Base-by-base conservation (phyloP, 768 basidiomycete genomes). In the Collybiopsis luxurians region DNA sequence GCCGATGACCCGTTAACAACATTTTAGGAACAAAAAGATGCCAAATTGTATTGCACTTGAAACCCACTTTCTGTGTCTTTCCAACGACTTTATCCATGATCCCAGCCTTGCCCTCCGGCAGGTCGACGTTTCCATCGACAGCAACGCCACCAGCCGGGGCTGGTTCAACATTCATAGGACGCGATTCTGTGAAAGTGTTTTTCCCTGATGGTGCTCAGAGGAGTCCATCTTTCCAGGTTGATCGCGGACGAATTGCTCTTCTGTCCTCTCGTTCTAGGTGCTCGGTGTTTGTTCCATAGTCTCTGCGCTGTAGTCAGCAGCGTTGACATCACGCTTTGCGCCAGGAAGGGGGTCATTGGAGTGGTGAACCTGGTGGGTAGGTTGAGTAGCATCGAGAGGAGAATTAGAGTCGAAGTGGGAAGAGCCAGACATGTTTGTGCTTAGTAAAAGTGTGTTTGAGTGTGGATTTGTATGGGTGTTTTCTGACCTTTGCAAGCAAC, bases 61-160 rank as follows among this genome's bases (percentile, higher is more conserved):
- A n/a, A n/a, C n/a, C n/a, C n/a, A 82, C 84, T 75, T 85, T 78
- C 62, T 86, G 74, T 0, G 79, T 73, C 71, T 86, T 85, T 3
- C 85, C 84, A 34, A 83, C 60, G 21, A 84, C 57, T 67, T 81
- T 86, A 68, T 87, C 85, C 7, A 73, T 66, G 0, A 79, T 19
- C 27, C 62, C 73, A 27, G 80, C 73, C 26, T 80, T 75, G 3
- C 75, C 74, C 60, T 71, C 65, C 0, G 75, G 71, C 21, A 71
- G 30, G 49, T 73, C 65, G 2, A 67, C 64, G n/a, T 63, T 58
- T 2, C 71, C 73, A 44, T 64, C 74, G 13, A 72, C 56, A 1
- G 72, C 70, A 7, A 75, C 73, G 4, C 75, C 75, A 23, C 70
- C 75, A 61, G 65, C 66, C 19, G 70, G 65, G 9, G 63, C 69